Percentiles rank a stretch among this genome's conserved stretches.
Conservation (phyloP, 2,329 filamentous ascomycete genomes). For the Scytalidium sp. region DNA sequence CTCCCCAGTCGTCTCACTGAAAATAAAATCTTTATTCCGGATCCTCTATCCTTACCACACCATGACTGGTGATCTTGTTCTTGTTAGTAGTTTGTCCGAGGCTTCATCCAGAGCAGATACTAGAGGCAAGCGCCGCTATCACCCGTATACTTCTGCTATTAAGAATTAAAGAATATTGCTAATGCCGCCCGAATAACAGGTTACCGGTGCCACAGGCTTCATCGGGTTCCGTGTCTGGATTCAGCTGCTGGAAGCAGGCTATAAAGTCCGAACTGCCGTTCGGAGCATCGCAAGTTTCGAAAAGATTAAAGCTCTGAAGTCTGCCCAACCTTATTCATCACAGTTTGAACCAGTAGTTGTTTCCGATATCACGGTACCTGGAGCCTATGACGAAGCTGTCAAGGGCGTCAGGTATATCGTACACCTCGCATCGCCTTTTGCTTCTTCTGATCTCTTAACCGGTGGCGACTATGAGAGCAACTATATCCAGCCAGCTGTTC, state of each 20-base stretch:
- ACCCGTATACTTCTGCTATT: no score
- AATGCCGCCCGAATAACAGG: not conserved
- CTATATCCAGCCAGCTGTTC: constrained; percentile 28
- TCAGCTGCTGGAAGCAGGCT: constrained; percentile 30
- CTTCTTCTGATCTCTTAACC: constrained; percentile 22
- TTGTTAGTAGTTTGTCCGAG: not conserved
- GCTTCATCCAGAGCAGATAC: no score
- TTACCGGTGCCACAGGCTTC: constrained; percentile 41
- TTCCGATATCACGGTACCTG: constrained; percentile 29
- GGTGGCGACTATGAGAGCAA: constrained; percentile 6
- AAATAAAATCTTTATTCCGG: no score
- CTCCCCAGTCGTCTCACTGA: no score
- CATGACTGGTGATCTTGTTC: not conserved
- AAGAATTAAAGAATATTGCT: not conserved
- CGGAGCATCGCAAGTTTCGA: constrained; percentile 16
- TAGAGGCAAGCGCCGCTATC: no score
- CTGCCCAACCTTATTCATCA: not conserved
- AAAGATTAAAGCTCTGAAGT: constrained; percentile 3
- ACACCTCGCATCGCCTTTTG: constrained; percentile 12
- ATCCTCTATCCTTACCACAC: not conserved
- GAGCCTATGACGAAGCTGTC: constrained; percentile 38
- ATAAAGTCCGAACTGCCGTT: constrained; percentile 40
- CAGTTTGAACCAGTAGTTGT: constrained; percentile 6
- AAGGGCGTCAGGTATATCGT: constrained; percentile 36
- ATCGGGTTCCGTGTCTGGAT: constrained; percentile 49